Evolutionary conservation across 1,284 basidiomycete genomes (phyloP).

Genomic region (Lignosus rhinocerotis): DNA sequence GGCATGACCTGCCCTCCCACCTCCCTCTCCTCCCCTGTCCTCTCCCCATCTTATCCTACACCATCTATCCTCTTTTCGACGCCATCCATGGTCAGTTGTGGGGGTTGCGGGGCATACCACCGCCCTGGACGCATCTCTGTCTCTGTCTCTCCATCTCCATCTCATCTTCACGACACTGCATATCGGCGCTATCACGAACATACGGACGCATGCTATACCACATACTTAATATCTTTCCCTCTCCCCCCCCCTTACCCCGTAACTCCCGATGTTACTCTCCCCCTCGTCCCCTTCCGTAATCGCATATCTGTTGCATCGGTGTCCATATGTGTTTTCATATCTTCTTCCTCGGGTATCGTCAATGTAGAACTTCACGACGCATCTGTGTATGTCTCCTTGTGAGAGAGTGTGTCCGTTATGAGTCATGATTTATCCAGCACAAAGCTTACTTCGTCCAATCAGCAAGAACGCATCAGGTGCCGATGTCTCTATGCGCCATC

Average conservation of each 20-base stretch:
- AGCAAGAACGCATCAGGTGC: neutral
- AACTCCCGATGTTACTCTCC: conserved; percentile 25
- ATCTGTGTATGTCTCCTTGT: neutral
- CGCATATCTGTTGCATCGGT: conserved; percentile 22
- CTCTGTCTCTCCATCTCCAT: conserved; percentile 18
- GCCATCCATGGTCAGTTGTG: conserved; percentile 1
- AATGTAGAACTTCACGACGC: conserved; percentile 25
- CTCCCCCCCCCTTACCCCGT: conserved; percentile 13
- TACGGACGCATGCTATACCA: conserved; percentile 34
- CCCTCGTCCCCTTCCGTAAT: conserved; percentile 10
- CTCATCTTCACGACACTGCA: conserved; percentile 24
- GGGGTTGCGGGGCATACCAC: conserved; percentile 23
- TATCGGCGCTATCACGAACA: conserved; percentile 25
- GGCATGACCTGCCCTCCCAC: conserved; percentile 46
- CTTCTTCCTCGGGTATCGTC: conserved; percentile 22
- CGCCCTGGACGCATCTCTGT: conserved; percentile 10
- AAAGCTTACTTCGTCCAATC: neutral
- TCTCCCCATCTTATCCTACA: conserved; percentile 13
- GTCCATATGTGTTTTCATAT: conserved; percentile 24
- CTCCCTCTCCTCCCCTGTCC: conserved; percentile 17
- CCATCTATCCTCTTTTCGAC: conserved; percentile 10
- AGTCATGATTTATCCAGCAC: neutral
- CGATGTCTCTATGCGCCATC: neutral
- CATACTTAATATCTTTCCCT: conserved; percentile 18
- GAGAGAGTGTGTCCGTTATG: neutral